Conservation (phyloP, 345 rosid genomes). For the Brassica rapa region DNA sequence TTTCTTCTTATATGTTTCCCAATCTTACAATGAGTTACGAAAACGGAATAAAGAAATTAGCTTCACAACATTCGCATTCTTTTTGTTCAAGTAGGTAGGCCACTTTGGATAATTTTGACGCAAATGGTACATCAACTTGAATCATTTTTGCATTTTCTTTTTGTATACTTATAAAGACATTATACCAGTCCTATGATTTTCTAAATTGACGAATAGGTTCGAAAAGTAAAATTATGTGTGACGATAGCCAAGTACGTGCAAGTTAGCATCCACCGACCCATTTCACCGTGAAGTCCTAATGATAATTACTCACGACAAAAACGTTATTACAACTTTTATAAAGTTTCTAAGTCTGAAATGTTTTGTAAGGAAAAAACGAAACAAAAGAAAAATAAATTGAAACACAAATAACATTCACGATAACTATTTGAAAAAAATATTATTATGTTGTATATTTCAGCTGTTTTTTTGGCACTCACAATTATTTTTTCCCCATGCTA, state of each 20-base stretch:
- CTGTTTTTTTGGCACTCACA: not conserved
- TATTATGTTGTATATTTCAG: not conserved
- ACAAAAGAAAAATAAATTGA: not conserved
- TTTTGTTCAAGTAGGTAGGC: slow-evolving; percentile 25
- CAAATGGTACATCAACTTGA: slow-evolving; percentile 13
- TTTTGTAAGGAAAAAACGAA: not conserved
- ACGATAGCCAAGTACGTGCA: slow-evolving; percentile 18
- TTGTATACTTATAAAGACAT: not conserved
- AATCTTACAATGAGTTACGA: not conserved
- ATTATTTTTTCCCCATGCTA: not conserved
- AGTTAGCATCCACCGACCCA: slow-evolving; percentile 27
- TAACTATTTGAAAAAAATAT: not conserved
- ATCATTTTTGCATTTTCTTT: not conserved
- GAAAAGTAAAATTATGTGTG: not conserved
- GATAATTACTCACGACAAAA: not conserved
- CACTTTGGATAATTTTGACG: slow-evolving; percentile 22
- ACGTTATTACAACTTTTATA: not conserved
- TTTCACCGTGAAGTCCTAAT: not conserved
- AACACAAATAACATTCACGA: not conserved
- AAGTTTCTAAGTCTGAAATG: not conserved
- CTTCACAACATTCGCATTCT: not conserved
- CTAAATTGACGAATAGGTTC: slow-evolving; percentile 22
- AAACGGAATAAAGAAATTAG: not conserved
- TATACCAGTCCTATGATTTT: slow-evolving; percentile 29
- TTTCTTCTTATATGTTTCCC: slow-evolving; percentile 17